phyloP scores from a whole-genome alignment of 768 basidiomycete genomes.

The Coprinellus micaceus region DNA sequence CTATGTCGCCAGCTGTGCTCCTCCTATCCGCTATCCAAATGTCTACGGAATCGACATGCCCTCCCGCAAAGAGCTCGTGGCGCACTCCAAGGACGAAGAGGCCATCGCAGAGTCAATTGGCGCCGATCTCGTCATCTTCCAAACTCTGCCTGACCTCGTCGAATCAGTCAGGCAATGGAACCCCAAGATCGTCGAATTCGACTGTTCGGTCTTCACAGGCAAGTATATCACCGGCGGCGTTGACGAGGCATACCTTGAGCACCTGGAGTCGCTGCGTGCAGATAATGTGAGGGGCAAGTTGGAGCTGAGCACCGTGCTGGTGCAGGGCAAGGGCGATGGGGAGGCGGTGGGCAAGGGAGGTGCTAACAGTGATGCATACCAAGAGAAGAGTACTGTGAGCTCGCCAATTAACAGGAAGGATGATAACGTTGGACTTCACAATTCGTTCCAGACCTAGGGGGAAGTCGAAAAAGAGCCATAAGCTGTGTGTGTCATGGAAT shows the following conservation, averaged over 20 bases:
- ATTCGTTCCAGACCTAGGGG: slow-evolving; percentile 50
- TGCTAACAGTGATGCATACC: slow-evolving; percentile 23
- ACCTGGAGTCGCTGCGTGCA: slow-evolving; percentile 72
- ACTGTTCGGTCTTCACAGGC: slow-evolving; percentile 97
- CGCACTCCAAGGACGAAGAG: slow-evolving; percentile 65
- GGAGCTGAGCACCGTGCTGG: slow-evolving; percentile 26
- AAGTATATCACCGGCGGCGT: slow-evolving; percentile 95
- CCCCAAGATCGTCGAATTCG: slow-evolving; percentile 69
- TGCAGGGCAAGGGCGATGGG: slow-evolving; percentile 6
- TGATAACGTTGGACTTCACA: slow-evolving; percentile 78
- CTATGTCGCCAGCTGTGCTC: slow-evolving; percentile 94
- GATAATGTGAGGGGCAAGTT: slow-evolving; percentile 72
- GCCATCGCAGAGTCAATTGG: slow-evolving; percentile 81
- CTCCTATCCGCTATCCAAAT: slow-evolving; percentile 90
- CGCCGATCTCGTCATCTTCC: slow-evolving; percentile 94
- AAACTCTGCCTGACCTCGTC: slow-evolving; percentile 85
- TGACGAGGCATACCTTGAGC: slow-evolving; percentile 72
- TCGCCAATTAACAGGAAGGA: slow-evolving; percentile 60
- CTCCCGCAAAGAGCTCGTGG: slow-evolving; percentile 89
- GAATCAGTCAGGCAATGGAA: slow-evolving; percentile 85
- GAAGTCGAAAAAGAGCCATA: slow-evolving; percentile 9
- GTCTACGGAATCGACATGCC: slow-evolving; percentile 99
- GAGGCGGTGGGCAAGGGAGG: not conserved
- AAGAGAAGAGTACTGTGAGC: slow-evolving; percentile 24
- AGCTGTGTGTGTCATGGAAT: slow-evolving; percentile 11